Evolutionary conservation across 2,329 filamentous ascomycete species (phyloP).

Genomic region (Cercospora sp.): DNA sequence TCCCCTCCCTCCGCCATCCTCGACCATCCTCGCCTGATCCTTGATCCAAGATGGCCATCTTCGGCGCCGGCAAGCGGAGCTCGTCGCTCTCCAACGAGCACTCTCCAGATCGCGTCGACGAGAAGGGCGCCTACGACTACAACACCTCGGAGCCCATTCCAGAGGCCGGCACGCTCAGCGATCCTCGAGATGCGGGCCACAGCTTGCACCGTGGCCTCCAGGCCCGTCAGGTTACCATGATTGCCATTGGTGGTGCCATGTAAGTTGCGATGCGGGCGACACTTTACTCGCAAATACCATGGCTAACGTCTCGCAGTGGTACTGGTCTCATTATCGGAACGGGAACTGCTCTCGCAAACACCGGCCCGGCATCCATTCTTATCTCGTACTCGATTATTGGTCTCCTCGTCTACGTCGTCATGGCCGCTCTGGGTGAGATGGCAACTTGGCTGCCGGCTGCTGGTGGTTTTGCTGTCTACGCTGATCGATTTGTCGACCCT

Average conservation of each 20-base stretch:
- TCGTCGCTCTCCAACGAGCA: conserved; percentile 12
- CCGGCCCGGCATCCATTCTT: conserved; percentile 64
- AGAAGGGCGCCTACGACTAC: conserved; percentile 11
- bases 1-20: background rate
- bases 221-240: conserved; percentile 60
- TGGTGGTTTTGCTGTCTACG: conserved; percentile 79
- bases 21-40: background rate
- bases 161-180: conserved; percentile 25
- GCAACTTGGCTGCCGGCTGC: conserved; percentile 76
- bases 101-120: conserved; percentile 3
- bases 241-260: conserved; percentile 65
- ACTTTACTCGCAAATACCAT: too few species aligned
- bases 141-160: conserved; percentile 8
- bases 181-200: conserved; percentile 28
- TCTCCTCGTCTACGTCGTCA: conserved; percentile 74
- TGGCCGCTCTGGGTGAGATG: conserved; percentile 82
- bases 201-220: conserved; percentile 55
- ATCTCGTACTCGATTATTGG: conserved; percentile 71
- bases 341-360: conserved; percentile 52
- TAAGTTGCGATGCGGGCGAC: background rate
- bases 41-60: conserved; percentile 9
- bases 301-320: conserved; percentile 53
- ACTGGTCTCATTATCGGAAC: conserved; percentile 72
- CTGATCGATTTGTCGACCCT: conserved; percentile 75
- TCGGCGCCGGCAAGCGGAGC: conserved; percentile 8